Conservation (phyloP, 2,329 filamentous ascomycete genomes). For the Colletotrichum phormii region DNA sequence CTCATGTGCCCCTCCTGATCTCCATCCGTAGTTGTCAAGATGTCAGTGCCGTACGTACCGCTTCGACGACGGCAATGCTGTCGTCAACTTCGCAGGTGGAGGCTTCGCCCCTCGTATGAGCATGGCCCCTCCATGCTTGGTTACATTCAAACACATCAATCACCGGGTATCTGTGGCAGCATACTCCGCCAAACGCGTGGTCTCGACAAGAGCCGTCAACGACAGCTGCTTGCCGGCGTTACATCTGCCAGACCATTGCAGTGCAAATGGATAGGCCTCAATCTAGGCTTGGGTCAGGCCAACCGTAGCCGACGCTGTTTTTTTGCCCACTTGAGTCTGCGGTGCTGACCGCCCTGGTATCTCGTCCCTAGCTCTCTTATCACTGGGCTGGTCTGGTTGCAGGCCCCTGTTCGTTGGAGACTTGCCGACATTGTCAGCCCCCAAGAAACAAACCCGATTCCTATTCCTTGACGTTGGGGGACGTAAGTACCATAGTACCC, state of each 20-base stretch:
- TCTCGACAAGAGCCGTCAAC: constrained; percentile 11
- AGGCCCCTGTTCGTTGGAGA: constrained; percentile 11
- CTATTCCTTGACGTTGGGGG: neutral
- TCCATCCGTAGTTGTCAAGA: constrained; percentile 4
- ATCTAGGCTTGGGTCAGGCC: neutral
- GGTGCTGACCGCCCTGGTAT: neutral
- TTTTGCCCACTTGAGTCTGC: neutral
- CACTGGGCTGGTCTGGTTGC: constrained; percentile 7
- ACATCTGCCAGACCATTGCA: constrained; percentile 10
- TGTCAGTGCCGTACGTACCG: constrained; percentile 2
- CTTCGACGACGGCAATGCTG: constrained; percentile 1
- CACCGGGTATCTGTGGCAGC: neutral
- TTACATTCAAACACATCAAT: constrained; percentile 20
- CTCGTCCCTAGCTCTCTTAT: constrained; percentile 1
- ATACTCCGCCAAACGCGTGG: constrained; percentile 3
- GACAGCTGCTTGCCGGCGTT: constrained; percentile 21
- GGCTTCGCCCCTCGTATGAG: constrained; percentile 9
- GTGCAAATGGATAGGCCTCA: neutral
- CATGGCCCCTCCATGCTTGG: constrained; percentile 13
- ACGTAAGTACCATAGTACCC: neutral
- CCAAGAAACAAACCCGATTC: neutral
- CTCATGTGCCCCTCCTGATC: neutral
- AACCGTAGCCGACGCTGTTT: neutral
- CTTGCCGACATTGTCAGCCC: constrained; percentile 6
- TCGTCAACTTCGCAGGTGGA: constrained; percentile 9